Evolutionary conservation across 1,284 basidiomycete genomes (phyloP), one percentile per base, ranked within the genome.

Genomic region (Heterobasidion irregulare): DNA sequence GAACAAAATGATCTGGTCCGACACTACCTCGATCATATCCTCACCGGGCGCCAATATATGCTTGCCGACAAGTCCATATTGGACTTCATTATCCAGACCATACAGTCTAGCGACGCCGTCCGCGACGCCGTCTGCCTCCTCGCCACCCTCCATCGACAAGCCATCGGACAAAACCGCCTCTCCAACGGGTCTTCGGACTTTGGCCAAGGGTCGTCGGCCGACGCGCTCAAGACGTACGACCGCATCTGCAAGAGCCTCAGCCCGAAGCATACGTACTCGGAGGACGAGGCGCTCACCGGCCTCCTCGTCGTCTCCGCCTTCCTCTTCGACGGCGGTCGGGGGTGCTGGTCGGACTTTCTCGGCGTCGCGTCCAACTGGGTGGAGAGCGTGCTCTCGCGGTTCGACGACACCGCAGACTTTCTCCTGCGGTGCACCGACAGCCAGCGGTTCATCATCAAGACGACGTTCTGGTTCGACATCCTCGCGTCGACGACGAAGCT

Each of bases 381-480:
- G 47, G 65, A 72, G 50, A 62, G 58, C 26, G 61, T 84, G 32
- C 74, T 90, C 53, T 13, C 44, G 18, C 26, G 15, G 6, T 63
- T 69, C 59, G 63, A 64, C 47, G 72, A 73, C 36, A 72, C 77
- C 16, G 68, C 72, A 58, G 73, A 75, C 53, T 76, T 76, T 8
- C 73, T 87, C n/a, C 57, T 71, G 35, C 58, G 57, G 9, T 82
- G 79, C 61, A 61, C 63, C 18, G 72, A 75, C 60, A 74, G 71
- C 66, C 75, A 71, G 65, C 78, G 71, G 38, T 90, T 89, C 67
- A 83, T 92, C 61, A 77, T 91, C 68, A 87, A 87, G 66, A 86
- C 87, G 26, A 82, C 87, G 44, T 83, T 92, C 58, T 92, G 89
- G 89, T 90, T 89, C 64, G 89, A 92, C 67, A 87, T 92, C 44